Evolutionary conservation across 805 yeast species (phyloP), one percentile per base, ranked within the genome.

Genomic region (Brettanomyces sp.): DNA sequence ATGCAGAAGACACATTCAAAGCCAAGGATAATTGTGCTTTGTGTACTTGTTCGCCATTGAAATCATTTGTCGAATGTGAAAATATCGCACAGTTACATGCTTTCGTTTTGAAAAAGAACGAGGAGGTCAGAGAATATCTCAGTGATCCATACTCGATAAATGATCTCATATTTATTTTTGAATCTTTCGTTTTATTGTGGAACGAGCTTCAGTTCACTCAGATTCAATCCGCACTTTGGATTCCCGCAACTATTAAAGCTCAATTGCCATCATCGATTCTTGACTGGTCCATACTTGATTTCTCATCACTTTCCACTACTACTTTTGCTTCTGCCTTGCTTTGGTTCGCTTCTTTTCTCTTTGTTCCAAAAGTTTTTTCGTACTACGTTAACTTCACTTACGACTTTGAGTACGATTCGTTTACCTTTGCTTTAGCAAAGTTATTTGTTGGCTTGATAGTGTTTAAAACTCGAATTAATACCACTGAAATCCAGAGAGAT

Each of bases 371-470:
- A 48, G 32, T 66, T 37, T 52, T 63, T 34, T 71, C 80, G 14
- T 77, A 73, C 62, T 77, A 73, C 62, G 54, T 77, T 54, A 77
- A 77, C 62, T 77, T 77, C 58, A 64, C 79, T 56, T 60, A 74
- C 54, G 75, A 75, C 57, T 74, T 75, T 55, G 68, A 63, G 36
- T 68, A 68, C 62, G 82, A 77, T 58, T 81, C 81, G 32, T 73
- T 75, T 51, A 62, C 72, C 45, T 72, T 69, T 55, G 64, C 76
- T 14, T 60, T 76, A 48, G 52, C 71, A 41, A 76, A 75, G 56
- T 56, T 72, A 9, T 57, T 76, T 48, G 51, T 70, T 35, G 62
- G 64, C 34, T 64, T 67, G 53, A 58, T 68, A 49, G 49, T 73
- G 41, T 60, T 61, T 54, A 65, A 63, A 42, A 13, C 57, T 13